Base-by-base conservation (phyloP, 257 asterid species). In the Solanum sejunctum region DNA sequence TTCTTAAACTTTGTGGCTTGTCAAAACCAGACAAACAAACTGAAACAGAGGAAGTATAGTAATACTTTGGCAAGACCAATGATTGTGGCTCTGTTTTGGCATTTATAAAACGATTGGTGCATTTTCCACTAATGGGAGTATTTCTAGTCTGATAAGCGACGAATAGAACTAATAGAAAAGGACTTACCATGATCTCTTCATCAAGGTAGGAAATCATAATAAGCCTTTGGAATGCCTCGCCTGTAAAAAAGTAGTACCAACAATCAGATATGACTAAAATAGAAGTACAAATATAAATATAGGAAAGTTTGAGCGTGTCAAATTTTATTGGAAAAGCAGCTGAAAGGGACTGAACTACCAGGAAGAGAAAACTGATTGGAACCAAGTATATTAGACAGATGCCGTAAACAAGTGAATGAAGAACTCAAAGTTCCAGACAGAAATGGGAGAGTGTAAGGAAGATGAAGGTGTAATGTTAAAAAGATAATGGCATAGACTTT, bases 131-230 rank as follows among this genome's bases (percentile, higher is more conserved):
- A 13, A 13, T 39, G 51, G 51, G 51, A 32, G 23, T 16, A 32
- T 16, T 39, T 69, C 21, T 36, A 16, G 21, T 69, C 12, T 17
- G 23, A 36, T 67, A 39, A 69, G 51, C 45, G 10, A 41, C 52
- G 5, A 13, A 51, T 77, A 26, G 15, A 84, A 64, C 52, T 72
- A 71, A 58, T 11, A 32, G 23, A 3, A 36, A 21, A 41, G 26
- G 58, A 86, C 93, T 86, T 86, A 94, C 98, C 91, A 95, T 87
- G 85, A 95, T 91, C 92, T 93, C 99, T 12, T 95, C 99, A 84
- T 94, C 98, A 49, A 95, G 97, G 88, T 95, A 95, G 17, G 99
- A 93, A 58, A 95, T 94, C 92, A 95, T 86, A 84, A 93, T 89
- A 36, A 92, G 86, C 88, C 97, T 93, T 85, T 90, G 92, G 47